Evolutionary conservation across 1,139 yeast species (phyloP).

Genomic region (Yamadazyma oceani): DNA sequence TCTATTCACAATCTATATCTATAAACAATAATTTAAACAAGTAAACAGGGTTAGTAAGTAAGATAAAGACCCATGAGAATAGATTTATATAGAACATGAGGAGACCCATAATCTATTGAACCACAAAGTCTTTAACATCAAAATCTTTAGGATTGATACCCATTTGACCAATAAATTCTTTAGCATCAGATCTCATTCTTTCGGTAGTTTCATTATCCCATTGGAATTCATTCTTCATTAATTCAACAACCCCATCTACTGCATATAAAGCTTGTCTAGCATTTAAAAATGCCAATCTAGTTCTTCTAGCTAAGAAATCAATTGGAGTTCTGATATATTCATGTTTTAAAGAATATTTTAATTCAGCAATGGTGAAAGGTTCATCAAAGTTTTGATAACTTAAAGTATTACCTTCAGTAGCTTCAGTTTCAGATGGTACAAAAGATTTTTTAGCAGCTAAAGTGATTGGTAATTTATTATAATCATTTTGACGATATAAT

Average conservation of each 20-base stretch:
- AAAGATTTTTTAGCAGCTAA: conserved; percentile 47
- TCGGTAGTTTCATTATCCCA: conserved; percentile 69
- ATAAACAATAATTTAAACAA: conserved; percentile 1
- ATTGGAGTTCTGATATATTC: conserved; percentile 88
- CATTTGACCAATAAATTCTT: conserved; percentile 61
- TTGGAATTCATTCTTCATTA: conserved; percentile 75
- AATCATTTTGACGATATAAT: conserved; percentile 51
- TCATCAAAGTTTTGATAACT: conserved; percentile 63
- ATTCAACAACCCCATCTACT: conserved; percentile 81
- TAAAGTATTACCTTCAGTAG: conserved; percentile 36
- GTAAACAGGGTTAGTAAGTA: background rate
- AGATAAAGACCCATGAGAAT: background rate
- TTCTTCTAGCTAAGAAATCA: conserved; percentile 91
- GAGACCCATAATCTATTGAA: no score
- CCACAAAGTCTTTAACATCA: conserved; percentile 31
- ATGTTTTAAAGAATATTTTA: conserved; percentile 75
- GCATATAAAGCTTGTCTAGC: conserved; percentile 81
- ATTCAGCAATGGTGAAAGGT: conserved; percentile 92
- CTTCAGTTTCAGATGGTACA: conserved; percentile 33
- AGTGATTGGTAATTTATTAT: conserved; percentile 61
- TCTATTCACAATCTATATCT: conserved; percentile 4
- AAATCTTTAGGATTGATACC: conserved; percentile 44
- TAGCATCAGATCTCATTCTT: conserved; percentile 54
- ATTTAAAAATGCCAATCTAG: conserved; percentile 89
- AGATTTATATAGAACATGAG: no score